These are phyloP conservation scores for Tetragonia tetragonoides DNA, from an alignment of 148 eudicot genomes.

Conservation along the genomic window DNA sequence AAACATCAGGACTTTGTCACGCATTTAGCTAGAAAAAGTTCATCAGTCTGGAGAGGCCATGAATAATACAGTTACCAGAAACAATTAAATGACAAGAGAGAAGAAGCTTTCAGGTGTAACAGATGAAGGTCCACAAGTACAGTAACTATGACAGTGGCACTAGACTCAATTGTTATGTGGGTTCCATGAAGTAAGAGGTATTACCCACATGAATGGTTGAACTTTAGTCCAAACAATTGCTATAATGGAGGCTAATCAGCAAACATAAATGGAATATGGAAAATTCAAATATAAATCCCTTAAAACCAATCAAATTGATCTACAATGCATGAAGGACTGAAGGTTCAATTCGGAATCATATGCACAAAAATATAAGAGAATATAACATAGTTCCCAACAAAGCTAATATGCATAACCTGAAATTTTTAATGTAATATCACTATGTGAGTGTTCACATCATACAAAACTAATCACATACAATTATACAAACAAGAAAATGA, in stretches of 20 bases:
- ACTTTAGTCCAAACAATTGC: conserved; percentile 10
- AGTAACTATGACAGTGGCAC: conserved; percentile 1
- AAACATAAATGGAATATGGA: not conserved
- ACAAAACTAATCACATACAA: not conserved
- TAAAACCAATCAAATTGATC: conserved; percentile 1
- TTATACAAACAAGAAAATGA: not conserved
- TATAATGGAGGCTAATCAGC: not conserved
- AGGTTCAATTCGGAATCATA: not conserved
- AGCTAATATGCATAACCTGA: not conserved
- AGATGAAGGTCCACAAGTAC: conserved; percentile 12
- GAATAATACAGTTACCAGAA: conserved; percentile 7
- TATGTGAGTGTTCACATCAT: not conserved
- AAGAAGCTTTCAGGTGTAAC: not conserved
- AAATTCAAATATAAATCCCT: conserved; percentile 7
- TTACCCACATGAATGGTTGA: conserved; percentile 16
- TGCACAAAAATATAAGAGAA: not conserved
- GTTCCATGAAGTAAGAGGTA: conserved; percentile 19
- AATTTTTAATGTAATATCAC: not conserved
- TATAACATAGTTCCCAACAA: not conserved
- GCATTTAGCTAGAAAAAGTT: conserved; percentile 7
- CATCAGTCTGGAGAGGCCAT: conserved; percentile 1
- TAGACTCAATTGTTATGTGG: conserved; percentile 19
- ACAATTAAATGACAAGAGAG: conserved; percentile 14
- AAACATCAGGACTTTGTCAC: not conserved
- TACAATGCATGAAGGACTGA: conserved; percentile 1